Evolutionary conservation across 179 eudicot genomes (phyloP).

Genomic region (Actinidia polygama): DNA sequence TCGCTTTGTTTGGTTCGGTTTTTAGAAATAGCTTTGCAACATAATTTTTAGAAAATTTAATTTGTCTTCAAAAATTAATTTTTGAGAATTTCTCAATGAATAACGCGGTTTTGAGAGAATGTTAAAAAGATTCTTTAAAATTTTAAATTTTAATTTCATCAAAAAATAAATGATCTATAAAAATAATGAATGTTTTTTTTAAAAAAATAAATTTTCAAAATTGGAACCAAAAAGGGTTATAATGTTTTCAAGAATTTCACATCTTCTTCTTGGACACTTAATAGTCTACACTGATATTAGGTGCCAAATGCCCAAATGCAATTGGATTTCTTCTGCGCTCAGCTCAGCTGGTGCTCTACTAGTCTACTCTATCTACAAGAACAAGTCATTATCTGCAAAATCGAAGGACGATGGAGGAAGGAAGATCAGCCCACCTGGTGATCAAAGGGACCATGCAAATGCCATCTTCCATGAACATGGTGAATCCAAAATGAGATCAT

Average conservation of each 20-base stretch:
- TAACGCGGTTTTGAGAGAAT: too few species aligned
- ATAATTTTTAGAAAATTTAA: too few species aligned
- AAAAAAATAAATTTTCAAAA: too few species aligned
- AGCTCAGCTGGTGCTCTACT: constrained; percentile 33
- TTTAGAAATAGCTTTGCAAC: too few species aligned
- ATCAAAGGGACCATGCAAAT: constrained; percentile 21
- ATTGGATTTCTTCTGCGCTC: constrained; percentile 40
- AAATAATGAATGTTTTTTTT: too few species aligned
- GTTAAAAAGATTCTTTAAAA: too few species aligned
- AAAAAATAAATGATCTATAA: too few species aligned
- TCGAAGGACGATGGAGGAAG: constrained; percentile 5
- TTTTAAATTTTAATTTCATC: too few species aligned
- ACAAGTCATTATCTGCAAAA: constrained; percentile 19
- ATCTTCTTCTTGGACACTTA: neutral
- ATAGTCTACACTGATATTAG: neutral
- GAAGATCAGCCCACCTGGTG: constrained; percentile 23
- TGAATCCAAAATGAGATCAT: too few species aligned
- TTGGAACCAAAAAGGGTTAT: neutral
- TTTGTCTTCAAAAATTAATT: too few species aligned
- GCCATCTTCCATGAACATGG: neutral
- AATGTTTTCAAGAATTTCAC: neutral
- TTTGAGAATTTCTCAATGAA: too few species aligned
- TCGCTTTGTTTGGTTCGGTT: too few species aligned
- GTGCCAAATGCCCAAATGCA: constrained; percentile 43
- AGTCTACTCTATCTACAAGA: constrained; percentile 37